Evolutionary conservation across 306 rosid genomes (phyloP).

Genomic region (Cucumis sativus): DNA sequence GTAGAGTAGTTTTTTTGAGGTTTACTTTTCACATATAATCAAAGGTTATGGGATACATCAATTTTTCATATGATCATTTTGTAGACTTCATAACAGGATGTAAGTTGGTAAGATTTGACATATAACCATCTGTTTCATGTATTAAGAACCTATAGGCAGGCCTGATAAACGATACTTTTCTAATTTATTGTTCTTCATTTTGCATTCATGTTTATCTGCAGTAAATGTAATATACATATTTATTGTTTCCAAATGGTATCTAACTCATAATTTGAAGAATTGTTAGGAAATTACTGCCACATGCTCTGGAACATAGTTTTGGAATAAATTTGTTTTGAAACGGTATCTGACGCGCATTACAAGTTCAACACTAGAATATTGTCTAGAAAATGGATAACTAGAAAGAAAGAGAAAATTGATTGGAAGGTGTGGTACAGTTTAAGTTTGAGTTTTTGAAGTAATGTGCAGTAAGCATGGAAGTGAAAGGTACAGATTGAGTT

Average conservation of each 20-base stretch:
- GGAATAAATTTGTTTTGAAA: too few species aligned
- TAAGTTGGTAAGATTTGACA: not conserved
- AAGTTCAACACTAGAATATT: not conserved
- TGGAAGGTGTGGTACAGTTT: not conserved
- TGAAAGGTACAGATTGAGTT: conserved; percentile 2
- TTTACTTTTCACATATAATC: not conserved
- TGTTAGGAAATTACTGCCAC: not conserved
- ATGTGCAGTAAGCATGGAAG: not conserved
- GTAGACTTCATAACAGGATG: conserved; percentile 1
- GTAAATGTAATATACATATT: not conserved
- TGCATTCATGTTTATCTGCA: not conserved
- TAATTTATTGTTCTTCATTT: not conserved
- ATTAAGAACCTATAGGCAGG: not conserved
- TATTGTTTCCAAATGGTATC: not conserved
- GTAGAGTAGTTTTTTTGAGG: conserved; percentile 3
- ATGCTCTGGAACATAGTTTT: not conserved
- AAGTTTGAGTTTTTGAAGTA: conserved; percentile 1
- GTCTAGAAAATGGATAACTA: not conserved
- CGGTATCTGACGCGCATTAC: not conserved
- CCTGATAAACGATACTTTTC: not conserved
- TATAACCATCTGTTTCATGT: not conserved
- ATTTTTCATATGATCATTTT: conserved; percentile 3
- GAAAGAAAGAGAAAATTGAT: not conserved
- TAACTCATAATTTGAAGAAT: not conserved
- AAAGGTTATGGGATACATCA: not conserved